Conservation (phyloP, 805 yeast genomes). For the Yamadazyma nakazawae region DNA sequence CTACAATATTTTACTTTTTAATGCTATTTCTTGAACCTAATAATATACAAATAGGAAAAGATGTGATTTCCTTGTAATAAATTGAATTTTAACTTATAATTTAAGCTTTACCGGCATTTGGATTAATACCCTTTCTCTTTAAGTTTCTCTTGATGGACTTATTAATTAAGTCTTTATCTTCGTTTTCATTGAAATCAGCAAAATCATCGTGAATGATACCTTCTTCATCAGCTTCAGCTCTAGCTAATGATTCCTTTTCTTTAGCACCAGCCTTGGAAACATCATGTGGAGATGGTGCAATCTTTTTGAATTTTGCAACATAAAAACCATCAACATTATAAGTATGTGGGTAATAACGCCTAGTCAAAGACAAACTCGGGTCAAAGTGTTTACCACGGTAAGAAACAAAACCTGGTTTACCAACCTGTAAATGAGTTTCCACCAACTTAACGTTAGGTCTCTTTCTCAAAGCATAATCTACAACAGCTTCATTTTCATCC, state of each 20-base stretch:
- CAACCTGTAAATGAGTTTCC: conserved; percentile 87
- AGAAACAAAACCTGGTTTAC: conserved; percentile 92
- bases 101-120: conserved; percentile 29
- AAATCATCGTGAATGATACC: conserved; percentile 84
- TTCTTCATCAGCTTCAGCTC: conserved; percentile 77
- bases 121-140: conserved; percentile 72
- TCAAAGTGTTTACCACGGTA: conserved; percentile 91
- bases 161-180: conserved; percentile 69
- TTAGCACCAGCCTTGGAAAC: conserved; percentile 82
- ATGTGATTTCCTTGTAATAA: background rate
- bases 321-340: conserved; percentile 98
- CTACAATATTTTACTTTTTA: background rate
- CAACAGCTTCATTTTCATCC: conserved; percentile 97
- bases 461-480: conserved; percentile 94
- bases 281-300: conserved; percentile 81
- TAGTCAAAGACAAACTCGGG: conserved; percentile 70
- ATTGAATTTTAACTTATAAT: background rate
- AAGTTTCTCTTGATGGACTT: conserved; percentile 62
- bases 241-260: conserved; percentile 79
- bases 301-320: conserved; percentile 94
- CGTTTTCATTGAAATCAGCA: conserved; percentile 73
- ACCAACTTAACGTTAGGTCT: conserved; percentile 95
- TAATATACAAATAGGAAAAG: conserved; percentile 10
- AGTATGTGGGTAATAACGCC: conserved; percentile 97
- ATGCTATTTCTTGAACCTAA: conserved; percentile 4